phyloP scores from a whole-genome alignment of 805 yeast genomes.

The Saccharomycopsis javanensis region DNA sequence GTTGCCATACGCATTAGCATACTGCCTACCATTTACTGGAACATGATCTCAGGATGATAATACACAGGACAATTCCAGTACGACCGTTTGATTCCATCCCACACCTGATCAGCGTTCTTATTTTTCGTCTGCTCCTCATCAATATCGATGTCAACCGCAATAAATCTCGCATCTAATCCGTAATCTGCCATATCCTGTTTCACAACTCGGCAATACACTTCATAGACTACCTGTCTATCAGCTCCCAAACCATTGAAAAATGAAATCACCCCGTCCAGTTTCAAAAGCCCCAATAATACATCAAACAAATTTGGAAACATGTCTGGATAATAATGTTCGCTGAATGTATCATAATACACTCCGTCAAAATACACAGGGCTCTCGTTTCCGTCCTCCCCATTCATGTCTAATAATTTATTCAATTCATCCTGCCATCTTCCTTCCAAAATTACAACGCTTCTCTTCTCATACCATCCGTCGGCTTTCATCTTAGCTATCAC shows the following conservation, averaged over 20 bases:
- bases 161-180: slow-evolving; percentile 60
- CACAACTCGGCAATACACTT: slow-evolving; percentile 78
- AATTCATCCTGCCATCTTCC: slow-evolving; percentile 92
- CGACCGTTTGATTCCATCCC: slow-evolving; percentile 53
- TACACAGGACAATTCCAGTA: slow-evolving; percentile 64
- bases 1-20: too few relatives aligned
- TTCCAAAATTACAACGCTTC: slow-evolving; percentile 61
- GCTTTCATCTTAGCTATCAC: slow-evolving; percentile 53
- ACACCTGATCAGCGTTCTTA: slow-evolving; percentile 35
- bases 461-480: slow-evolving; percentile 78
- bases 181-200: slow-evolving; percentile 70
- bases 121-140: slow-evolving; percentile 25
- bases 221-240: slow-evolving; percentile 62
- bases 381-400: slow-evolving; percentile 25
- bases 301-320: slow-evolving; percentile 75
- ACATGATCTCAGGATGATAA: slow-evolving; percentile 54
- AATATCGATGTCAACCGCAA: slow-evolving; percentile 31
- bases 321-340: slow-evolving; percentile 75
- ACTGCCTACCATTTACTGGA: slow-evolving; percentile 23
- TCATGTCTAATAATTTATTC: slow-evolving; percentile 40
- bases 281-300: slow-evolving; percentile 66
- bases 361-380: slow-evolving; percentile 73
- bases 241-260: slow-evolving; percentile 90
- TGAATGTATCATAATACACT: slow-evolving; percentile 86
- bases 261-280: slow-evolving; percentile 76